phyloP scores from a whole-genome alignment of 2,329 filamentous ascomycete genomes.

The Paecilomyces niveus region DNA sequence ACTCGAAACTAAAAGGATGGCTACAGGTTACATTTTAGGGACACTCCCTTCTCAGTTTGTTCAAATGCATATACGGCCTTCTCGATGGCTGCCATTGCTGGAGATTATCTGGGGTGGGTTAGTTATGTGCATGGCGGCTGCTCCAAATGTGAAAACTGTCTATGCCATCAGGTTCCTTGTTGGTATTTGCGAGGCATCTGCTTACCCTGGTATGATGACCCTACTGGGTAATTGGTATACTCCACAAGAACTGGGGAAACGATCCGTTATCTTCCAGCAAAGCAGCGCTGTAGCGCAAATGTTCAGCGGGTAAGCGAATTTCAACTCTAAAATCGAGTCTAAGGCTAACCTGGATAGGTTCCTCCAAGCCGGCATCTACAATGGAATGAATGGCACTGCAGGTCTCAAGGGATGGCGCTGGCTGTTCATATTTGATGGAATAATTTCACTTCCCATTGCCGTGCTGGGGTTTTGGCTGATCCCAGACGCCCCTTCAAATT shows the following conservation, averaged over 20 bases:
- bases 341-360: not conserved
- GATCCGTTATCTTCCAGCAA: constrained; percentile 7
- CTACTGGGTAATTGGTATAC: constrained; percentile 6
- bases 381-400: constrained; percentile 49
- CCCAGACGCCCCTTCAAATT: constrained; percentile 35
- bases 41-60: not conserved
- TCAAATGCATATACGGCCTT: not conserved
- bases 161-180: constrained; percentile 8
- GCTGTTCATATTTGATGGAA: constrained; percentile 52
- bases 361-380: constrained; percentile 46
- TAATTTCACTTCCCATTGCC: constrained; percentile 38
- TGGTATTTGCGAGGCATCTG: constrained; percentile 4
- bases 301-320: constrained; percentile 3
- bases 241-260: constrained; percentile 4
- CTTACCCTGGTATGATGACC: constrained; percentile 7
- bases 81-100: constrained; percentile 3
- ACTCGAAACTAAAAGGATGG: not conserved
- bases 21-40: not conserved
- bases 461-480: constrained; percentile 35
- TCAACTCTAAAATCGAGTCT: not conserved
- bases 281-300: constrained; percentile 5
- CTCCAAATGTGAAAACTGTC: constrained; percentile 4
- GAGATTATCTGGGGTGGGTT: constrained; percentile 6
- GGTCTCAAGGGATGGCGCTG: constrained; percentile 54
- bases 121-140: constrained; percentile 7